A percentile compares a stretch with the other conserved stretches of the same genome.
Conservation (phyloP, 768 basidiomycete genomes). For the Boletus rufocinnamomeus region DNA sequence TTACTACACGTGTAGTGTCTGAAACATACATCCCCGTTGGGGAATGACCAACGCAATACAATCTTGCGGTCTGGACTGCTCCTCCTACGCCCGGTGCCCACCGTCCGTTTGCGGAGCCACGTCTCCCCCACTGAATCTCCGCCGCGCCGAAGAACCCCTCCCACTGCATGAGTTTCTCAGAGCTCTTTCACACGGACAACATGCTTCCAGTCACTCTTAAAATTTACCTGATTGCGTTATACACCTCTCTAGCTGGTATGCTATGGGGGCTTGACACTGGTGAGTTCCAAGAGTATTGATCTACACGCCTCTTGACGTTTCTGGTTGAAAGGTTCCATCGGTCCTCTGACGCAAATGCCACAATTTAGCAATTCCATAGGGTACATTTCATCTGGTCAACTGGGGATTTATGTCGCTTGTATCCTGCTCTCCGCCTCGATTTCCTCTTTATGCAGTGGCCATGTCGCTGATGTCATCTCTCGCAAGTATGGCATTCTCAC, state of each 20-base stretch:
- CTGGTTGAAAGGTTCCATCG: slow-evolving; percentile 35
- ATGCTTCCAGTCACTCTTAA: slow-evolving; percentile 21
- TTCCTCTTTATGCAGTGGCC: slow-evolving; percentile 42
- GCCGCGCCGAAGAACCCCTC: background rate
- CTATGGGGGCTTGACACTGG: slow-evolving; percentile 37
- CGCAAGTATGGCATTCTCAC: slow-evolving; percentile 47
- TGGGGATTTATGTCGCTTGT: slow-evolving; percentile 46
- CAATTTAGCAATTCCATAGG: slow-evolving; percentile 44
- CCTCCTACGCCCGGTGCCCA: background rate
- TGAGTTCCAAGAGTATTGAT: background rate
- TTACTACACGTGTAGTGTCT: background rate
- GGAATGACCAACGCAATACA: background rate
- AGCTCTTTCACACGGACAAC: background rate
- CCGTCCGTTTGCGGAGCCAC: background rate
- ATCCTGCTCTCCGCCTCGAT: slow-evolving; percentile 46
- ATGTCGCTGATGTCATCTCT: slow-evolving; percentile 47
- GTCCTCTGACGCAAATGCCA: slow-evolving; percentile 49
- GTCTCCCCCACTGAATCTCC: background rate
- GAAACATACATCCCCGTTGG: background rate
- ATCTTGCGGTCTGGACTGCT: background rate
- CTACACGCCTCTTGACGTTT: background rate
- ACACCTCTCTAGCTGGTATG: slow-evolving; percentile 31
- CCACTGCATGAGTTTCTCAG: background rate
- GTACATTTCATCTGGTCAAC: slow-evolving; percentile 37
- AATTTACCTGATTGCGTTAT: slow-evolving; percentile 30